These are phyloP conservation scores for Eucalyptus caleyi DNA, from an alignment of 345 rosid species.

Conservation along the genomic window DNA sequence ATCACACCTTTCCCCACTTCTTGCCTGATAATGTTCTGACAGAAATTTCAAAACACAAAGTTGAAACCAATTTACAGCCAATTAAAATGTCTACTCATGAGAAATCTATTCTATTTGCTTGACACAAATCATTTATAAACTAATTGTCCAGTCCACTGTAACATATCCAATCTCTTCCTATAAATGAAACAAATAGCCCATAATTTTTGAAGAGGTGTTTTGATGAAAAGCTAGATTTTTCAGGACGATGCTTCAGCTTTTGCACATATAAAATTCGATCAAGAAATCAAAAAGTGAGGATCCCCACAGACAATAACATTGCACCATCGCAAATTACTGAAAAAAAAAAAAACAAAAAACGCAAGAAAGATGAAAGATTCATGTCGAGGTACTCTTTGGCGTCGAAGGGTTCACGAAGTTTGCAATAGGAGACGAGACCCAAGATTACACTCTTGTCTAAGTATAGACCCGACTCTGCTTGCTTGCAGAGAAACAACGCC, in stretches of 20 bases:
- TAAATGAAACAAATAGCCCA: too few relatives aligned
- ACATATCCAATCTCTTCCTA: not conserved
- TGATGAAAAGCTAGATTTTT: not conserved
- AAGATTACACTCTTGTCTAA: too few relatives aligned
- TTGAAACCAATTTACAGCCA: not conserved
- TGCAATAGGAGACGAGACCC: too few relatives aligned
- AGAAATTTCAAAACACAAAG: not conserved
- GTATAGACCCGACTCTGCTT: too few relatives aligned
- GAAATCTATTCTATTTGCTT: not conserved
- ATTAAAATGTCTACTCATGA: not conserved
- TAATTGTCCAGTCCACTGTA: not conserved
- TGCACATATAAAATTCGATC: not conserved
- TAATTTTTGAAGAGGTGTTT: not conserved
- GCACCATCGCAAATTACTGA: not conserved
- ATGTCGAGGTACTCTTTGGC: slow-evolving; percentile 89
- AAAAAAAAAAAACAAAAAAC: not conserved
- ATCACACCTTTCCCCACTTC: slow-evolving; percentile 59
- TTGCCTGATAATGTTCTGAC: slow-evolving; percentile 66
- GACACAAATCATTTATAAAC: not conserved
- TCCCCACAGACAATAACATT: not conserved
- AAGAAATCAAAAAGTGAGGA: not conserved
- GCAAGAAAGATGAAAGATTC: not conserved
- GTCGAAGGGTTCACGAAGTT: slow-evolving; percentile 27
- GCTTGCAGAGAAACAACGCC: slow-evolving; percentile 14
- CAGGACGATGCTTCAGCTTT: not conserved